Base-by-base conservation (phyloP, 305 asterid genomes). In the Fraxinus platypoda region DNA sequence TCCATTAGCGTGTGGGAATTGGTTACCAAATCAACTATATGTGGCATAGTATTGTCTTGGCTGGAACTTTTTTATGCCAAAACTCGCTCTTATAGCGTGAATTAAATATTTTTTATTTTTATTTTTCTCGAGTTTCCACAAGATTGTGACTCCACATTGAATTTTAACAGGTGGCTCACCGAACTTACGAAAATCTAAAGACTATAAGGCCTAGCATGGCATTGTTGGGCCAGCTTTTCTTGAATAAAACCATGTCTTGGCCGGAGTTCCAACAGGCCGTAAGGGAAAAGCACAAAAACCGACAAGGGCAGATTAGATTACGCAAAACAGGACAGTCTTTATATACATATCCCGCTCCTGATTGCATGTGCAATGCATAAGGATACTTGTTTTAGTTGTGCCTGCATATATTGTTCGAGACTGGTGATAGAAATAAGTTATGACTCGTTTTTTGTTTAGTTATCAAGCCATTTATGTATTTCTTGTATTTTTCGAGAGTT, bases 141-240 rank as follows among this genome's bases (percentile, higher is more conserved):
- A 13, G 38, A 68, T 4, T 28, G 21, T 26, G 74, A 12, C 21
- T 30, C 19, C 19, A 28, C 0, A 5, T 68, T 28, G 38, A 68
- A 26, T 26, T 68, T 71, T 23, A 23, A 62, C 85, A 91, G 94
- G 87, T 82, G 28, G 93, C 91, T 0, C 93, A 91, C 46, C 83
- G 99, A 68, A 92, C 99, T 0, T 94, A 93, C 62, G 88, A 87
- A 74, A 94, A 92, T 86, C 70, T 82, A 92, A 96, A 94, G 93
- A 94, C 97, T 2, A 89, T 96, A 83, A 90, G 97, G 89, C 99
- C 99, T 0, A 96, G 91, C 88, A 96, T 96, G 99, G 93, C 90
- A 33, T 81, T 94, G 37, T 76, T 93, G 79, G 99, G 98, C 49
- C 97, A 89, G 84, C 94, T 93, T 66, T 95, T 95, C 95, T 77